Evolutionary conservation across 306 rosid species (phyloP).

Genomic region (Pueraria montana): DNA sequence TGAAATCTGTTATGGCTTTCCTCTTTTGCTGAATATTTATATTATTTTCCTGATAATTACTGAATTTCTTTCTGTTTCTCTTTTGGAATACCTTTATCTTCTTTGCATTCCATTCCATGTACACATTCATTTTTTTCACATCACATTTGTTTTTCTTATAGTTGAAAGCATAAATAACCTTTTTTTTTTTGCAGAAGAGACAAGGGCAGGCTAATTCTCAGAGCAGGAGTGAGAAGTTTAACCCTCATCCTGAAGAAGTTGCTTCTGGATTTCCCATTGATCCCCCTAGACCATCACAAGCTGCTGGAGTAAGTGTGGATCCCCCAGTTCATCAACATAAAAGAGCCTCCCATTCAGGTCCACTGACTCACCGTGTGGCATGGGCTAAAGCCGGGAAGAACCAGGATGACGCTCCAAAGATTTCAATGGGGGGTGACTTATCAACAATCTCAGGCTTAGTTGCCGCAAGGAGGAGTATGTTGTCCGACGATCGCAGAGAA

Average conservation of each 20-base stretch:
- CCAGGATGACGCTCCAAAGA: constrained; percentile 80
- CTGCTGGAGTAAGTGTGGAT: constrained; percentile 62
- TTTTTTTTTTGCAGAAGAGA: constrained; percentile 75
- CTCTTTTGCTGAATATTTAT: not conserved
- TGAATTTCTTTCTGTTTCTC: constrained; percentile 7
- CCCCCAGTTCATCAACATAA: constrained; percentile 74
- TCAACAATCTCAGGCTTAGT: constrained; percentile 80
- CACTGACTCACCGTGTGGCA: constrained; percentile 86
- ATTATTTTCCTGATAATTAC: constrained; percentile 20
- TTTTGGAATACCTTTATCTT: constrained; percentile 5
- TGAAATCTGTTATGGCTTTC: constrained; percentile 16
- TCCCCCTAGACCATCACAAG: constrained; percentile 98
- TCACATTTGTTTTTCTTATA: constrained; percentile 1
- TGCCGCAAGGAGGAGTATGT: constrained; percentile 87
- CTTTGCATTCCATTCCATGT: not conserved
- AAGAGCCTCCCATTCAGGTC: constrained; percentile 99
- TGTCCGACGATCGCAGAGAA: constrained; percentile 88
- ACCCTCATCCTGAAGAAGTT: constrained; percentile 94
- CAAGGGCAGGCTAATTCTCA: constrained; percentile 74
- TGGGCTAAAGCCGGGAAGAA: constrained; percentile 90
- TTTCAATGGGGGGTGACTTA: constrained; percentile 77
- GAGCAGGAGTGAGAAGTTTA: constrained; percentile 98
- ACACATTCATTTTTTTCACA: constrained; percentile 13
- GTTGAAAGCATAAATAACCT: constrained; percentile 10
- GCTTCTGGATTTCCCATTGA: constrained; percentile 99